Percentiles rank a stretch among this genome's conserved stretches.
Evolutionary conservation across 1,284 basidiomycete genomes (phyloP).

Genomic region (Ceratobasidium sp.): DNA sequence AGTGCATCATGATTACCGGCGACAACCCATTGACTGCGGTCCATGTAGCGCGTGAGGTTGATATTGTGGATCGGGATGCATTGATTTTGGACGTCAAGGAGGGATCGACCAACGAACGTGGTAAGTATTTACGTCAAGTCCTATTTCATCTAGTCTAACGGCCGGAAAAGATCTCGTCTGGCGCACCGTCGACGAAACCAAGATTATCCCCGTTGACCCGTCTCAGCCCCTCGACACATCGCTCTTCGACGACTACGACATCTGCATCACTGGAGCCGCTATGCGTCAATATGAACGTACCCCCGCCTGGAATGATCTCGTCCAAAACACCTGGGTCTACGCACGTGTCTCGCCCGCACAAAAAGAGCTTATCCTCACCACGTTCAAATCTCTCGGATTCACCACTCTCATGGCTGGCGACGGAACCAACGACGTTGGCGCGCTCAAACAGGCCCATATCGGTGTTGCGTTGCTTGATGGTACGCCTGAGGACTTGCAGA

Average conservation of each 20-base stretch:
- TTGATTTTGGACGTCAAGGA: constrained; percentile 91
- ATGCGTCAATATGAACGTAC: constrained; percentile 80
- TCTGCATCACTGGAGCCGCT: constrained; percentile 93
- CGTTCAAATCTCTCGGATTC: constrained; percentile 87
- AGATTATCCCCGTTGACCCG: constrained; percentile 84
- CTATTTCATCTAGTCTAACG: constrained; percentile 12
- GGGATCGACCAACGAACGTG: constrained; percentile 72
- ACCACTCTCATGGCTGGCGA: constrained; percentile 96
- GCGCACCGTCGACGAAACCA: constrained; percentile 90
- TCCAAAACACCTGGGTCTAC: constrained; percentile 96
- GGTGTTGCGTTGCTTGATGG: constrained; percentile 94
- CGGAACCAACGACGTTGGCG: constrained; percentile 96
- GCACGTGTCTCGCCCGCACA: constrained; percentile 95
- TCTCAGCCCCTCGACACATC: constrained; percentile 76
- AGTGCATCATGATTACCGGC: constrained; percentile 98
- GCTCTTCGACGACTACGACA: constrained; percentile 87
- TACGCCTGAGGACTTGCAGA: constrained; percentile 87
- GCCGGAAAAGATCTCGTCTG: constrained; percentile 76
- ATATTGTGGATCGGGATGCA: constrained; percentile 93
- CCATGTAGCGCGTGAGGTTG: constrained; percentile 93
- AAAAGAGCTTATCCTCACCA: constrained; percentile 92
- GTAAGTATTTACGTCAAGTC: constrained; percentile 59
- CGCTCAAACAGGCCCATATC: constrained; percentile 94
- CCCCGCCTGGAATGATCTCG: constrained; percentile 76
- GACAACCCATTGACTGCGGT: constrained; percentile 96